Evolutionary conservation across 257 asterid genomes (phyloP).

Genomic region (Przewalskia tangutica): DNA sequence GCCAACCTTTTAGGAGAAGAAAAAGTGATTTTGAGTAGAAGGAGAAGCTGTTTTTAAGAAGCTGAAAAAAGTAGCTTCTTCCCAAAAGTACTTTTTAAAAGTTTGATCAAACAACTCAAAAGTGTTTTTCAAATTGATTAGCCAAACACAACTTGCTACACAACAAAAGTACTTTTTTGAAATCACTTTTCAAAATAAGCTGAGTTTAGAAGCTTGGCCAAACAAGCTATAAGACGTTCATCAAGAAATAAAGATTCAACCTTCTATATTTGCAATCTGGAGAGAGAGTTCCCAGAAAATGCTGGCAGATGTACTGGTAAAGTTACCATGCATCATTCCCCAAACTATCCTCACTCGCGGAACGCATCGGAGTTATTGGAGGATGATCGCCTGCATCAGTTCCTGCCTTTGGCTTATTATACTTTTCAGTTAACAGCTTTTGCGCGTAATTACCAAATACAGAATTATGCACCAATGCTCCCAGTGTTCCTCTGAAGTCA

Average conservation of each 20-base stretch:
- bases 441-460: constrained; percentile 58
- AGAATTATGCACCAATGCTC: constrained; percentile 41
- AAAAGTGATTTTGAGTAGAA: no score
- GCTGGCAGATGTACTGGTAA: constrained; percentile 78
- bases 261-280: constrained; percentile 76
- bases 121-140: no score
- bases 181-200: no score
- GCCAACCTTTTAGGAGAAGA: no score
- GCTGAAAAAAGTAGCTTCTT: no score
- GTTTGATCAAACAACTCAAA: no score
- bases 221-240: neutral
- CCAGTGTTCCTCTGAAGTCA: constrained; percentile 75
- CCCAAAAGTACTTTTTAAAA: no score
- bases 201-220: no score
- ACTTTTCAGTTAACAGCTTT: constrained; percentile 48
- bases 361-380: constrained; percentile 84
- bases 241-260: constrained; percentile 16
- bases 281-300: constrained; percentile 77
- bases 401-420: constrained; percentile 66
- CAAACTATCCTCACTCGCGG: constrained; percentile 68
- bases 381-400: constrained; percentile 92
- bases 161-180: no score
- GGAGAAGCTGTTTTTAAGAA: no score
- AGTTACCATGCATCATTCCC: constrained; percentile 84
- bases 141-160: no score